A percentile compares a stretch with the other conserved stretches of the same genome.
These are phyloP conservation scores for Casuarina equisetifolia DNA, from an alignment of 306 rosid species.

Conservation along the genomic window DNA sequence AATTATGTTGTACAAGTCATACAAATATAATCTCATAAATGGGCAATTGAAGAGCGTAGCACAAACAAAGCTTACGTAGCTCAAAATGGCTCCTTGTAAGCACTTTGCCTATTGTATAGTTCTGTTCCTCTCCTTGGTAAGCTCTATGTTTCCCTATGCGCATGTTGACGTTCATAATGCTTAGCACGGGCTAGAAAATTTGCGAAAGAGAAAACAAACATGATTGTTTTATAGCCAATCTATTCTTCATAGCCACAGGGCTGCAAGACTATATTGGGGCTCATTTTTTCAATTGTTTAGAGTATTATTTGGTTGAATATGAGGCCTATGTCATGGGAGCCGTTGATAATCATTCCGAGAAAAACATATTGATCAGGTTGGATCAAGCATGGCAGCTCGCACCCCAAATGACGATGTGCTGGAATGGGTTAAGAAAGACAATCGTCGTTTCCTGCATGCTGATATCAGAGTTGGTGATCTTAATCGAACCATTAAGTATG, in stretches of 20 bases:
- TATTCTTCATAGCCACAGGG: too few relatives aligned
- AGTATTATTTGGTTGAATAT: neutral
- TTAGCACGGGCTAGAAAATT: too few relatives aligned
- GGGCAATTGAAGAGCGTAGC: too few relatives aligned
- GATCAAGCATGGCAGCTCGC: slow-evolving; percentile 66
- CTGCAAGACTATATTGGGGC: neutral
- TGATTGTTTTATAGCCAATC: too few relatives aligned
- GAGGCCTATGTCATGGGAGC: neutral
- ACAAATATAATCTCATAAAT: too few relatives aligned
- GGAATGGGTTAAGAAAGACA: slow-evolving; percentile 85
- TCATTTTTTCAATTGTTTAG: neutral
- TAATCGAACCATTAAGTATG: slow-evolving; percentile 88
- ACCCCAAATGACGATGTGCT: slow-evolving; percentile 57
- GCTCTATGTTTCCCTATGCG: neutral
- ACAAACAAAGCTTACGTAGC: too few relatives aligned
- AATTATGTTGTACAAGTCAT: too few relatives aligned
- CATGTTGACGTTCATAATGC: neutral
- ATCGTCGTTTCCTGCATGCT: slow-evolving; percentile 81
- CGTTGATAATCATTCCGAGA: neutral
- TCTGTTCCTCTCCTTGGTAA: neutral
- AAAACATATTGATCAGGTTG: slow-evolving; percentile 19
- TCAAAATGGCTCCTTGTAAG: too few relatives aligned
- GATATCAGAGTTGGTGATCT: slow-evolving; percentile 98
- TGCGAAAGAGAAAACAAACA: too few relatives aligned
- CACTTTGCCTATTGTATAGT: neutral